Evolutionary conservation across 768 basidiomycete species (phyloP).

Genomic region (Rhodotorula toruloides): DNA sequence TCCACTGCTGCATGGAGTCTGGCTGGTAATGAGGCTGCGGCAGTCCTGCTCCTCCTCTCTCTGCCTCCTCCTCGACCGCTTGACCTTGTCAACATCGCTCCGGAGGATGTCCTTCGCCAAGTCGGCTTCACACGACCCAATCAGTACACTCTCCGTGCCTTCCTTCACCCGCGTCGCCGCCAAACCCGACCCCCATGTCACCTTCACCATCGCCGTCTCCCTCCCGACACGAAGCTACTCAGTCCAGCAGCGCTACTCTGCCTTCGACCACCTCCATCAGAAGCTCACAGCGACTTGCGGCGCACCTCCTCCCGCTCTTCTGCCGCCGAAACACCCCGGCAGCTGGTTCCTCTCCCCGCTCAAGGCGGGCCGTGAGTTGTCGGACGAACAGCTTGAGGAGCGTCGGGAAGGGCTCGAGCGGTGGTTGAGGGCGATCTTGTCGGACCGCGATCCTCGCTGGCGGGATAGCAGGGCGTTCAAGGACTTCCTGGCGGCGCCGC

Average conservation of each 20-base stretch:
- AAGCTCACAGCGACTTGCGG: constrained; percentile 76
- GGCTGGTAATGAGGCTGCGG: no score
- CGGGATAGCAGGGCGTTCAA: constrained; percentile 70
- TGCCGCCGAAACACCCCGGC: constrained; percentile 79
- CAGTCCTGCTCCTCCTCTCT: neutral
- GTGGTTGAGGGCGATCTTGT: constrained; percentile 80
- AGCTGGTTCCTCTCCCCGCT: constrained; percentile 52
- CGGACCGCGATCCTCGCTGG: constrained; percentile 76
- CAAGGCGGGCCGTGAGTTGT: constrained; percentile 54
- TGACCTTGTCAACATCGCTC: no score
- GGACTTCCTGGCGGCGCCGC: constrained; percentile 79
- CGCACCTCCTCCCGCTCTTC: constrained; percentile 66
- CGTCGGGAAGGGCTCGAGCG: constrained; percentile 68
- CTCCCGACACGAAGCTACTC: constrained; percentile 88
- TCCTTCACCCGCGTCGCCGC: neutral
- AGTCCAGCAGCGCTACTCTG: constrained; percentile 89
- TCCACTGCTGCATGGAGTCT: no score
- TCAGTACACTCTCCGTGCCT: constrained; percentile 29
- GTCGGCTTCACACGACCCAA: neutral
- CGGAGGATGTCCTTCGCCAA: constrained; percentile 10
- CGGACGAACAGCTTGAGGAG: constrained; percentile 64
- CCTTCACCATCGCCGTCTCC: constrained; percentile 75
- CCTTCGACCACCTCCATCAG: constrained; percentile 79
- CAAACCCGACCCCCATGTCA: constrained; percentile 57
- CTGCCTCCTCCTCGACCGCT: neutral